phyloP scores from a whole-genome alignment of 2,329 filamentous ascomycete genomes.

The Colletotrichum costaricense region DNA sequence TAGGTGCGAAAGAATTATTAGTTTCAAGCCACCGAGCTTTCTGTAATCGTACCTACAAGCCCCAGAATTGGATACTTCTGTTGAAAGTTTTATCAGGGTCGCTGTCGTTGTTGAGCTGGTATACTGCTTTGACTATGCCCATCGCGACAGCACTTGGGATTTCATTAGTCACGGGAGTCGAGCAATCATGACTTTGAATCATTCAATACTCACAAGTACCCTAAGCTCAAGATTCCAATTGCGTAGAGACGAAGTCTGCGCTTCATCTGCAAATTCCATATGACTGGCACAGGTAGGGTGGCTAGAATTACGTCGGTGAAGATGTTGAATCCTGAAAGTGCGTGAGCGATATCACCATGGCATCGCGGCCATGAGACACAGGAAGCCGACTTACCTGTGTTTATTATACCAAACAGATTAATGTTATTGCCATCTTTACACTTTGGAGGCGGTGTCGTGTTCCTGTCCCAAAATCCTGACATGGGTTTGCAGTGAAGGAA shows the following conservation, averaged over 20 bases:
- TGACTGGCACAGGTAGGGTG: conserved; percentile 53
- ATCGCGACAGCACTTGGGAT: conserved; percentile 49
- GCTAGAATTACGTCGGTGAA: conserved; percentile 55
- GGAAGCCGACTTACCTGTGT: conserved; percentile 1
- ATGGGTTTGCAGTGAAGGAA: conserved; percentile 39
- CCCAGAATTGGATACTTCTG: conserved; percentile 44
- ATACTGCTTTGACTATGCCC: conserved; percentile 51
- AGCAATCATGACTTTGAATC: too few species aligned
- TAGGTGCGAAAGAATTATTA: conserved; percentile 35
- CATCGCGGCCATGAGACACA: not conserved
- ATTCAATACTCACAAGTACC: conserved; percentile 48
- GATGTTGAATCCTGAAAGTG: conserved; percentile 49
- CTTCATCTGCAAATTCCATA: conserved; percentile 53
- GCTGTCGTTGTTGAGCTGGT: conserved; percentile 46
- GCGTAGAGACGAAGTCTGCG: conserved; percentile 50
- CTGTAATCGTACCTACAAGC: conserved; percentile 42
- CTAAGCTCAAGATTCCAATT: conserved; percentile 54
- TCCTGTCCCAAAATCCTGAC: conserved; percentile 38
- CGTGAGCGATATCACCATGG: rapidly evolving
- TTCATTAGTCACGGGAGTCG: not conserved
- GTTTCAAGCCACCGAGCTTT: not conserved
- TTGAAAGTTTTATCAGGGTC: conserved; percentile 46
- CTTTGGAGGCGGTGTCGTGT: conserved; percentile 1
- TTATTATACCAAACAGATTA: conserved; percentile 55
- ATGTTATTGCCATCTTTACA: conserved; percentile 35